Evolutionary conservation across 1,284 basidiomycete species (phyloP), one percentile per base, ranked within the genome.

Genomic region (Tylopilus sp.): DNA sequence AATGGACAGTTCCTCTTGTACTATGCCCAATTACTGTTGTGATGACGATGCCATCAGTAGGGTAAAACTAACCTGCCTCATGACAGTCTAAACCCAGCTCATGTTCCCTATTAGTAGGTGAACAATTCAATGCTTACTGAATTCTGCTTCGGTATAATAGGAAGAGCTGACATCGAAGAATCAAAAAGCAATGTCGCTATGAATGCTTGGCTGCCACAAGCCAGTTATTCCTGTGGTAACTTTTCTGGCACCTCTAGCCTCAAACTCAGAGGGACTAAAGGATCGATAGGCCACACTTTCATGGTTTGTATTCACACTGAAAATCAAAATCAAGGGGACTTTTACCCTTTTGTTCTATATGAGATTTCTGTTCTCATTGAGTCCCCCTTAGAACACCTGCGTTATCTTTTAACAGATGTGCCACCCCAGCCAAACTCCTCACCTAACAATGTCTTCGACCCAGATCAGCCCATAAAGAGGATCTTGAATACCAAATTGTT

Each of bases 401-500:
- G 82, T 86, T 87, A 87, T 86, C 83, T 83, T 87, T 87, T 86
- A 86, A 86, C 84, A 87, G 85, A 87, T 87, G 85, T 86, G 83
- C 86, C 82, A 81, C 85, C 85, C 85, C 85, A 86, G 85, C 83
- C 86, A 86, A 87, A 87, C 85, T 87, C 84, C 86, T 85, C 85
- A 86, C 85, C 86, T 86, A 85, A 84, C 85, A 86, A 84, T 86
- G 85, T 87, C 85, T 84, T 84, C 82, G 82, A 85, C 83, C 82
- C 80, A 81, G 83, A 85, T 86, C 29, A 31, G 63, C 63, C 55
- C 55, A 12, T 10, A n/a, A 64, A 50, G n/a, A n/a, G 55, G 55
- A 64, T 55, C 63, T 64, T 64, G 17, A 57, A 57, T 19, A 27
- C 63, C 63, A 64, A 64, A 64, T 57, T 19, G 55, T 64, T 54